Evolutionary conservation across 2,329 filamentous ascomycete genomes (phyloP).

Genomic region (Exophiala bonariae): DNA sequence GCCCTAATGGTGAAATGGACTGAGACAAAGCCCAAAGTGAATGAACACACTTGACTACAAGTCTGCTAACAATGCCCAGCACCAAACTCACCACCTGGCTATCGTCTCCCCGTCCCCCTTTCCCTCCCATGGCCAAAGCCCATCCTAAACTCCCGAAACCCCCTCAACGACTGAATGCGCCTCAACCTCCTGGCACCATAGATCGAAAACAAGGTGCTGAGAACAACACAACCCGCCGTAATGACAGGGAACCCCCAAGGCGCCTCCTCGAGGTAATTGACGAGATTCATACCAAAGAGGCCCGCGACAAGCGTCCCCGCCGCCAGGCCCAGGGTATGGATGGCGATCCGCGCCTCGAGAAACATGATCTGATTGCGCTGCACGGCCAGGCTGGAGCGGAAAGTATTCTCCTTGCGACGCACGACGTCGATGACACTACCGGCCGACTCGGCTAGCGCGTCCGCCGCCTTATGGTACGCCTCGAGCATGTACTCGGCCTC

Average conservation of each 20-base stretch:
- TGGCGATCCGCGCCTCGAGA: conserved; percentile 38
- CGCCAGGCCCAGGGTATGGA: conserved; percentile 37
- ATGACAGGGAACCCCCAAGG: conserved; percentile 30
- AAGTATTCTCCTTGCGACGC: conserved; percentile 34
- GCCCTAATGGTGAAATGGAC: no score
- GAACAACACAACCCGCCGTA: conserved; percentile 23
- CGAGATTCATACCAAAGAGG: conserved; percentile 39
- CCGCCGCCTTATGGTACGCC: conserved; percentile 38
- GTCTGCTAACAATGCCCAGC: no score
- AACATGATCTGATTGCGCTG: conserved; percentile 42
- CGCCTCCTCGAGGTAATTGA: conserved; percentile 39
- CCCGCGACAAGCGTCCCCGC: conserved; percentile 38
- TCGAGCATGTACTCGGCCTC: conserved; percentile 41
- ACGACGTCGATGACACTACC: conserved; percentile 31
- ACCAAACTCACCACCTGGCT: no score
- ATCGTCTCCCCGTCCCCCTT: no score
- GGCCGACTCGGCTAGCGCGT: conserved; percentile 35
- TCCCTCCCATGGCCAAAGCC: no score
- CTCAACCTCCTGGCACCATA: conserved; percentile 30
- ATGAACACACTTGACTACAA: no score
- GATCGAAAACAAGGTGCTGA: conserved; percentile 28
- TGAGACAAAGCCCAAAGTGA: no score
- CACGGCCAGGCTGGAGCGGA: conserved; percentile 36
- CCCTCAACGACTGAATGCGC: conserved; percentile 27
- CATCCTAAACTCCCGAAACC: no score